Conservation (phyloP, 116 monocot genomes). For the Thalassia testudinum region DNA sequence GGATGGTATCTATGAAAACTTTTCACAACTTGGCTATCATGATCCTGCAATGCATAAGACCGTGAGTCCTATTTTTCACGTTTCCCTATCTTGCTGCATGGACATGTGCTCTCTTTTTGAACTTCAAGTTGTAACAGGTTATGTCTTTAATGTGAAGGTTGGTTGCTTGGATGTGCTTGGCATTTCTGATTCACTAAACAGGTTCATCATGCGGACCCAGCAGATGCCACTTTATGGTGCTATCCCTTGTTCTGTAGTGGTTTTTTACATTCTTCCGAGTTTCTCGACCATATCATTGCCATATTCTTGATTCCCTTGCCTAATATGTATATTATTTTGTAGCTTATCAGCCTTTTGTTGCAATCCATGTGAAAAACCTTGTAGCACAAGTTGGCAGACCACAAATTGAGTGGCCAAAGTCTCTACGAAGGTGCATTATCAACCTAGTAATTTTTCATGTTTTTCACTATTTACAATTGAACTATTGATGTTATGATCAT, state of each 20-base stretch:
- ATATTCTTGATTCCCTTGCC: not conserved
- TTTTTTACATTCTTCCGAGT: not conserved
- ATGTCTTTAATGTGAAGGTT: slow-evolving; percentile 29
- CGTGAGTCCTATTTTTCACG: slow-evolving; percentile 23
- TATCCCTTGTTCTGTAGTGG: not conserved
- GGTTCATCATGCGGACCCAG: slow-evolving; percentile 57
- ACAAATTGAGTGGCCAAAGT: slow-evolving; percentile 94
- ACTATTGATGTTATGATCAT: not conserved
- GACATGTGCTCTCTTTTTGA: not conserved
- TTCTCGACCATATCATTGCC: not conserved
- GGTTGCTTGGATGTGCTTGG: slow-evolving; percentile 65
- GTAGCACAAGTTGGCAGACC: slow-evolving; percentile 79
- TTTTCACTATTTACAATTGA: not conserved
- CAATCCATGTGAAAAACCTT: slow-evolving; percentile 37
- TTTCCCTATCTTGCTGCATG: not conserved
- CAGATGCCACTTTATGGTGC: slow-evolving; percentile 69
- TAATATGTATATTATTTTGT: slow-evolving; percentile 11
- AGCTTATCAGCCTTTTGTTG: slow-evolving; percentile 77
- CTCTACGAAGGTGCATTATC: slow-evolving; percentile 46
- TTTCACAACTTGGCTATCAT: slow-evolving; percentile 65
- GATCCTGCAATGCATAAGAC: slow-evolving; percentile 93
- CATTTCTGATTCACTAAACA: slow-evolving; percentile 53
- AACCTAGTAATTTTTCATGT: not conserved
- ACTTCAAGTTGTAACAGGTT: not conserved
- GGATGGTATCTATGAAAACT: slow-evolving; percentile 95